Conservation (phyloP, 2,329 filamentous ascomycete species). For the Aspergillus sp. region DNA sequence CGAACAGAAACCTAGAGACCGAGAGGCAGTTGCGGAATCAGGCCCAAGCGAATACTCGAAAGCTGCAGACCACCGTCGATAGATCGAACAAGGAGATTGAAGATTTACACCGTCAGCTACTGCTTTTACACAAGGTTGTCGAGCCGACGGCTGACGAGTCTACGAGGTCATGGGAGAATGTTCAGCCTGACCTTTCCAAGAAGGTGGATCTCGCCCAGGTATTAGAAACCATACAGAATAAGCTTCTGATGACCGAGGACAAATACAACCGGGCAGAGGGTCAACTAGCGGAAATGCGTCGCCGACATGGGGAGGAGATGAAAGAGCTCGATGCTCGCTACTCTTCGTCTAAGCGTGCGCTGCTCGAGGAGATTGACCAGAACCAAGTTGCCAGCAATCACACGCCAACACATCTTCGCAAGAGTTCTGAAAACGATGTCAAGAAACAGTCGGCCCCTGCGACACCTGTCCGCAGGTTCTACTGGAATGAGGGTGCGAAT, state of each 20-base stretch:
- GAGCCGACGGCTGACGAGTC: slow-evolving; percentile 62
- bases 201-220: slow-evolving; percentile 72
- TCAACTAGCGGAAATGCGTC: slow-evolving; percentile 69
- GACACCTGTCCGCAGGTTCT: slow-evolving; percentile 66
- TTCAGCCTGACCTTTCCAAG: slow-evolving; percentile 57
- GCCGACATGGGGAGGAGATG: slow-evolving; percentile 62
- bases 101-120: slow-evolving; percentile 69
- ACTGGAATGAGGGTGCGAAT: slow-evolving; percentile 52
- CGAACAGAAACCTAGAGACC: slow-evolving; percentile 80
- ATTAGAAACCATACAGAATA: slow-evolving; percentile 80
- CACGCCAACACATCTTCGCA: slow-evolving; percentile 63
- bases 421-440: slow-evolving; percentile 45
- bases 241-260: slow-evolving; percentile 72
- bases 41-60: slow-evolving; percentile 74
- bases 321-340: slow-evolving; percentile 54
- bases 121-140: slow-evolving; percentile 75
- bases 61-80: slow-evolving; percentile 70
- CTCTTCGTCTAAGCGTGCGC: slow-evolving; percentile 58
- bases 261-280: slow-evolving; percentile 72
- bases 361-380: slow-evolving; percentile 77
- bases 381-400: slow-evolving; percentile 65
- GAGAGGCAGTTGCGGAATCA: slow-evolving; percentile 78
- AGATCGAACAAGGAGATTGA: slow-evolving; percentile 70
- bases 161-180: slow-evolving; percentile 58
- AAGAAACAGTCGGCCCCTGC: slow-evolving; percentile 64